Base-by-base conservation (phyloP, 495 filamentous ascomycete genomes). In the Halenospora varia region DNA sequence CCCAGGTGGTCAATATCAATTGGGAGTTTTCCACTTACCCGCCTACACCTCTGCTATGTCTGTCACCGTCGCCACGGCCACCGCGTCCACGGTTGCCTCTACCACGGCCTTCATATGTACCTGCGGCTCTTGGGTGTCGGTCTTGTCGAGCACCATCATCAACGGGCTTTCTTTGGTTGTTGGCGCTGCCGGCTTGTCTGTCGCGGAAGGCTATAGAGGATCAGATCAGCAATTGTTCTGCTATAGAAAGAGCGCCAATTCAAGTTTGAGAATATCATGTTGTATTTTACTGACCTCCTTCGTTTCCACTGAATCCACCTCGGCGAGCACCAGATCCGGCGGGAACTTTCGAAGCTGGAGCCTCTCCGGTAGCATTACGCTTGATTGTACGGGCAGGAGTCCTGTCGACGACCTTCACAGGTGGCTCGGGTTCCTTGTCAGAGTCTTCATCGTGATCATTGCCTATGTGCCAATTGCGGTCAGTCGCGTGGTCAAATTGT, bases 381-480 rank as follows among this genome's bases (percentile, higher is more conserved):
- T 97, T 97, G 75, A 83, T 86, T 62, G 82, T 78, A 68, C 91
- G 85, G 62, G 83, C 77, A 54, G 81, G 77, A 57, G 88, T 85
- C 81, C 88, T 94, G 75, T 97, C 95, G 65, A 92, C 77, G 64
- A 89, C 87, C 79, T 88, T 89, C 48, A 88, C 82, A 68, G 91
- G 92, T 67, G 88, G 86, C 65, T 84, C 77, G 63, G 88, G 84
- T 68, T 82, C 80, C 72, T 80, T 81, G 73, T 88, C 87, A 65
- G 87, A 86, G 75, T 92, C 92, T 69, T 87, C 86, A 72, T 91
- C 89, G 71, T 88, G 86, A 74, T 95, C 89, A 77, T 96, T 96
- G 81, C 87, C 88, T 92, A 67, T 42, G 64, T 60, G 53, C 66
- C 48, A 69, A 56, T 65, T 67, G 64, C 67, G 60, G 63, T 63